Evolutionary conservation across 1,139 yeast genomes (phyloP).

Genomic region (Pichia sp.): DNA sequence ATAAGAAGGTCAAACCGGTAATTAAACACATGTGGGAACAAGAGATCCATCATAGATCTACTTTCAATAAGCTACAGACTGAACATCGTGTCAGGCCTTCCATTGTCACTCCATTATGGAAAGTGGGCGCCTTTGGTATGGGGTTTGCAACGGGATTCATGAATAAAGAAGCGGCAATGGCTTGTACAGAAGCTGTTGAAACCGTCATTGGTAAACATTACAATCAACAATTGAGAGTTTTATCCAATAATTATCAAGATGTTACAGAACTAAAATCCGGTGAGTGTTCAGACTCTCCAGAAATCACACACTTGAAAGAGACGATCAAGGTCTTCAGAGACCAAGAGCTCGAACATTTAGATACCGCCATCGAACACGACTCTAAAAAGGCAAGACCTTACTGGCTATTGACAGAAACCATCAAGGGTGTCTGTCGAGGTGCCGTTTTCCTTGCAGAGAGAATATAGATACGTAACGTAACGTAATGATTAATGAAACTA

Average conservation of each 20-base stretch:
- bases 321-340: conserved; percentile 78
- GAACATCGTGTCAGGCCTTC: conserved; percentile 86
- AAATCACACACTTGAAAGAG: conserved; percentile 50
- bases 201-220: conserved; percentile 97
- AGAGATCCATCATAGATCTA: conserved; percentile 81
- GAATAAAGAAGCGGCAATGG: conserved; percentile 98
- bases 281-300: conserved; percentile 36
- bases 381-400: conserved; percentile 94
- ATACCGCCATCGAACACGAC: conserved; percentile 87
- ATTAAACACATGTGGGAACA: conserved; percentile 98
- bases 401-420: conserved; percentile 76
- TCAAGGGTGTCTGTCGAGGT: conserved; percentile 70
- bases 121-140: conserved; percentile 76
- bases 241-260: conserved; percentile 43
- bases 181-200: conserved; percentile 98
- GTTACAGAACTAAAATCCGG: conserved; percentile 24
- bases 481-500: background rate
- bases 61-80: conserved; percentile 72
- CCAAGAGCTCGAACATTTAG: conserved; percentile 91
- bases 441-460: conserved; percentile 96
- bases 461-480: background rate
- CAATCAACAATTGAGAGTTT: conserved; percentile 77
- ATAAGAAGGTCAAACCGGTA: conserved; percentile 65
- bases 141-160: conserved; percentile 84
- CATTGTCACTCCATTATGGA: conserved; percentile 87